Base-by-base conservation (phyloP, 2,329 filamentous ascomycete species). In the Diaporthe nobilis region DNA sequence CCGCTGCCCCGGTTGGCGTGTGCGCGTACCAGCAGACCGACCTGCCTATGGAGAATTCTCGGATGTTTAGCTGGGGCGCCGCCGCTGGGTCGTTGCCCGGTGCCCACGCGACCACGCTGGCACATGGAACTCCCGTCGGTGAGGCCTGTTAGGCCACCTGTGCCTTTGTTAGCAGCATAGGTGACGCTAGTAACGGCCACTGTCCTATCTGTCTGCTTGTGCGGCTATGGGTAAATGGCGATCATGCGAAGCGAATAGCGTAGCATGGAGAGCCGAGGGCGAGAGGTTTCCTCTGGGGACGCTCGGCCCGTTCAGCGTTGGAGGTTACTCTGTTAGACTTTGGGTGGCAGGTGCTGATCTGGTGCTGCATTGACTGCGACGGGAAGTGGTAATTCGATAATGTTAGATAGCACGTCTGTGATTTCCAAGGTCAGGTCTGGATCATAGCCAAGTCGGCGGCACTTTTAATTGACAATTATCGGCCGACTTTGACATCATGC, bases 101-200 rank as follows among this genome's bases (percentile, higher is more conserved):
- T 55, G 44, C 55, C 68, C 71, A 70, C 53, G 51, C 44, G 53
- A 58, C 31, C 51, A 47, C 31, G 31, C 42, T 70, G 53, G 72
- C 60, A 60, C 71, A 61, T 65, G 75, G 71, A 65, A 74, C 31
- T 74, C 47, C 74, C 63, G 75, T 76, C 75, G 75, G 75, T 76
- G 75, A 76, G 51, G 7, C 37, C 37, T 55, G 51, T 51, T 71
- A 51, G 47, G 28, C 60, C 42, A 61, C 71, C 71, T 60, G 65
- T 72, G 71, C 63, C 74, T 42, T 63, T 76, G 22, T 70, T 63
- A 42, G 31, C 39, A 61, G 51, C 34, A 42, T 37, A 68, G 28
- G 34, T 39, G 37, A 25, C 25, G 37, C 57, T 76, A 58, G 42
- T 15, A 73, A 65, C 58, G 71, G 71, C 58, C 71, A 65, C 28